Conservation (phyloP, 306 rosid species). For the Fragaria vesca region DNA sequence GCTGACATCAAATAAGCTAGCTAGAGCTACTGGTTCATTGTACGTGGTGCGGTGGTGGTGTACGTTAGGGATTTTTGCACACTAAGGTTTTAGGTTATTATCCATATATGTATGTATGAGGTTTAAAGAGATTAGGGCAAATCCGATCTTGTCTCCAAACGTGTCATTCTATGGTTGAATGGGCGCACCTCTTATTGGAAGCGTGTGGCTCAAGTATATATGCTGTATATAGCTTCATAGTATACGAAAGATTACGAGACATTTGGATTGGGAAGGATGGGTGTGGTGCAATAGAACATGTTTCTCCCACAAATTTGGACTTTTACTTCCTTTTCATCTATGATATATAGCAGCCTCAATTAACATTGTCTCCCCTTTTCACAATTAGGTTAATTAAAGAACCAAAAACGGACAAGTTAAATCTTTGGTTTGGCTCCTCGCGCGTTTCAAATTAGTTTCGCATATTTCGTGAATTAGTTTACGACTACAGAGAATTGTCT, state of each 20-base stretch:
- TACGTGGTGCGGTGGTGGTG: neutral
- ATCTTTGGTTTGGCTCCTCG: no score
- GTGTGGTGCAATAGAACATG: neutral
- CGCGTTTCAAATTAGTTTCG: no score
- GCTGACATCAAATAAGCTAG: no score
- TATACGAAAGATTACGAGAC: neutral
- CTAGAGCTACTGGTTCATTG: neutral
- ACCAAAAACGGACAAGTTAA: neutral
- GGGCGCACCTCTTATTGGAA: neutral
- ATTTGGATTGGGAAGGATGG: neutral
- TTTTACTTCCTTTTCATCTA: neutral
- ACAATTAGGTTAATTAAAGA: neutral
- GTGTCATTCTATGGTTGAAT: neutral
- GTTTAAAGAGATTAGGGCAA: neutral
- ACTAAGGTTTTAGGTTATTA: neutral
- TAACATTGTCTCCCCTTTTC: no score
- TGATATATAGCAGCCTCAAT: no score
- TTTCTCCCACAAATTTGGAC: neutral
- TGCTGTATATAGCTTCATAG: neutral
- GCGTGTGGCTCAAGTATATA: neutral
- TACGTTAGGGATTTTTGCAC: conserved; percentile 7
- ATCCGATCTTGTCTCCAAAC: neutral
- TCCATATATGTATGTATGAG: neutral
- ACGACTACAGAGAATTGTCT: no score
- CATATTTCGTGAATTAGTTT: no score